A percentile compares a stretch with the other conserved stretches of the same genome.
Conservation (phyloP, 352 stramenopile genomes). For the Ophiocytium majus region DNA sequence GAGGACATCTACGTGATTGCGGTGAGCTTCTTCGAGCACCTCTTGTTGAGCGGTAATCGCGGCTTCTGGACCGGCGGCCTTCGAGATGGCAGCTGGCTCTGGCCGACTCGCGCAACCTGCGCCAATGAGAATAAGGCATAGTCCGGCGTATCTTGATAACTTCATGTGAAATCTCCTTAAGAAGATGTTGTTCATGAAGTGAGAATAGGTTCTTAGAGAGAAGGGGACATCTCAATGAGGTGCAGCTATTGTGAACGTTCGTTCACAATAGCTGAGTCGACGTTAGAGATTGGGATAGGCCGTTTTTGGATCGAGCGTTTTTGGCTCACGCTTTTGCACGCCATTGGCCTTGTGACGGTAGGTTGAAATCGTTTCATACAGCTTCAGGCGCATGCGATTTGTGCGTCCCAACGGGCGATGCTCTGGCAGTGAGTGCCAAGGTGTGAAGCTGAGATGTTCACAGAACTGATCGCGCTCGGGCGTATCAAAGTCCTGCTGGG, state of each 20-base stretch:
- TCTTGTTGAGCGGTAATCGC: constrained; percentile 9
- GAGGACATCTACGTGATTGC: constrained; percentile 6
- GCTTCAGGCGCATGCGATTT: no score
- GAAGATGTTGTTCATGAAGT: not conserved
- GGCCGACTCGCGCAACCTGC: not conserved
- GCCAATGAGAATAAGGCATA: not conserved
- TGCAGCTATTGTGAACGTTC: not conserved
- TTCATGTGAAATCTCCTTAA: constrained; percentile 1
- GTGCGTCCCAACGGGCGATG: no score
- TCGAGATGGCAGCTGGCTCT: not conserved
- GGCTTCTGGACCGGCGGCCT: not conserved
- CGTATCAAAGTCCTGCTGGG: no score
- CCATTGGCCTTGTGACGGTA: no score
- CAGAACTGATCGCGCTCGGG: no score
- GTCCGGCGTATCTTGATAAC: not conserved
- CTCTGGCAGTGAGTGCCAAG: no score
- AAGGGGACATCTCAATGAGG: not conserved
- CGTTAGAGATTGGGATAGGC: no score
- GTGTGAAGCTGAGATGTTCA: no score
- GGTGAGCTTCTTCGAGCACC: not conserved
- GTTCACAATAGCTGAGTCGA: no score
- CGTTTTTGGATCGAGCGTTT: no score
- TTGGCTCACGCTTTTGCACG: no score
- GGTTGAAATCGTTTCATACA: no score
- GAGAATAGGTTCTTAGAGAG: not conserved